A percentile compares a stretch with the other conserved stretches of the same genome.
Evolutionary conservation across 345 rosid species (phyloP).

Genomic region (Corymbia maculata): DNA sequence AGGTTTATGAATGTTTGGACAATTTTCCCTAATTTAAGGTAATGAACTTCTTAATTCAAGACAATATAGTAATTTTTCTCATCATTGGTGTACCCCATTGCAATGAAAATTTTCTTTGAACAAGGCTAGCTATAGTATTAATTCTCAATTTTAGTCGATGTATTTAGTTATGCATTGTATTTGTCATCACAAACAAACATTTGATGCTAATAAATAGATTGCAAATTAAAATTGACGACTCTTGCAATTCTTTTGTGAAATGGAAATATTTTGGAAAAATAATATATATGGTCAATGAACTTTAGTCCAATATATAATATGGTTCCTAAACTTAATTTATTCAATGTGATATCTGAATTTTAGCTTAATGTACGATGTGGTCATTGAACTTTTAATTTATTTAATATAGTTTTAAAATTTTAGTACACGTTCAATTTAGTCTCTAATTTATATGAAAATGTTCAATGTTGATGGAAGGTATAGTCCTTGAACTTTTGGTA

Average conservation of each 20-base stretch:
- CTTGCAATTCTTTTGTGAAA: neutral
- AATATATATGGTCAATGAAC: neutral
- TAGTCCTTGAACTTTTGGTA: no score
- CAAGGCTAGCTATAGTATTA: accelerated
- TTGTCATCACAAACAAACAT: neutral
- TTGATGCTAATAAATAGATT: neutral
- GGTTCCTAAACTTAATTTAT: neutral
- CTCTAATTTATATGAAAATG: accelerated
- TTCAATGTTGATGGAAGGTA: neutral
- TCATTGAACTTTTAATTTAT: neutral
- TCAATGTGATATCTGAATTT: neutral
- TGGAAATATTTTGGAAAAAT: neutral
- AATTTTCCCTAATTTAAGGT: neutral
- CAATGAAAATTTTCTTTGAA: neutral
- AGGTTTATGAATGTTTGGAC: neutral
- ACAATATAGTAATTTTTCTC: neutral
- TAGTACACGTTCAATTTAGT: neutral
- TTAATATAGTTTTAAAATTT: neutral
- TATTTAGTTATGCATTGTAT: neutral
- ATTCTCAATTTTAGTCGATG: neutral
- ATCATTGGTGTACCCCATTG: neutral
- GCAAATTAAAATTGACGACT: accelerated
- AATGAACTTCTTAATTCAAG: neutral
- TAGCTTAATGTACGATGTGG: neutral
- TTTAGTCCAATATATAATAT: neutral